These are phyloP conservation scores for Pseudogymnoascus destructans DNA, from an alignment of 2,329 filamentous ascomycete species.

Conservation along the genomic window DNA sequence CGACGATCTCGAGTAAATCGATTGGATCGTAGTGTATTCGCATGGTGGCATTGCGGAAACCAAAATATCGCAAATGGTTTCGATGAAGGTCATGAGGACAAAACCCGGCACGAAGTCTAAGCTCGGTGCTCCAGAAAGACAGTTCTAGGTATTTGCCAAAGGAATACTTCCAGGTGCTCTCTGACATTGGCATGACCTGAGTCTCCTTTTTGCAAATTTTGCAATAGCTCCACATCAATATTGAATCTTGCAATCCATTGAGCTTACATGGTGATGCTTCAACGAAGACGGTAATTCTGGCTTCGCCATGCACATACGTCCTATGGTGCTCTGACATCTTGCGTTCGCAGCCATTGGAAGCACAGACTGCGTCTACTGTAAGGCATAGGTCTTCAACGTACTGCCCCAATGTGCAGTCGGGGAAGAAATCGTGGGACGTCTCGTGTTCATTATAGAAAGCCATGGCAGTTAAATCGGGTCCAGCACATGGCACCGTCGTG, in stretches of 20 bases:
- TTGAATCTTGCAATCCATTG: conserved; percentile 55
- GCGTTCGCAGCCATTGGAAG: conserved; percentile 71
- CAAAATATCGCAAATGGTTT: conserved; percentile 88
- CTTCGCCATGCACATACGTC: conserved; percentile 93
- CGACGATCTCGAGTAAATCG: conserved; percentile 84
- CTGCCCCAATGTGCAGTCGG: conserved; percentile 86
- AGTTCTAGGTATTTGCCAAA: conserved; percentile 98
- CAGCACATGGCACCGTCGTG: conserved; percentile 84
- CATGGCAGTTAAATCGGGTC: conserved; percentile 79
- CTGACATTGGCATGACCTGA: conserved; percentile 79
- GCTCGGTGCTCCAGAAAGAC: conserved; percentile 82
- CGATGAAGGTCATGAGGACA: conserved; percentile 88
- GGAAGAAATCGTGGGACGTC: conserved; percentile 51
- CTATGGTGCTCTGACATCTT: conserved; percentile 87
- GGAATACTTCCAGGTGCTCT: conserved; percentile 93
- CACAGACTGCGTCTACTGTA: conserved; percentile 63
- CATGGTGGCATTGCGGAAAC: conserved; percentile 71
- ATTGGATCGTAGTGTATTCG: conserved; percentile 88
- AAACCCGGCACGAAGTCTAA: conserved; percentile 59
- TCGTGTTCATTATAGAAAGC: conserved; percentile 90
- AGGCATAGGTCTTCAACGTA: conserved; percentile 86
- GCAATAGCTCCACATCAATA: conserved; percentile 97
- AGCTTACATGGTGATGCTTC: conserved; percentile 59
- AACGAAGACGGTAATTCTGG: conserved; percentile 82
- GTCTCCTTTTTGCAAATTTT: conserved; percentile 86